phyloP scores from a whole-genome alignment of 805 yeast species.

The Candida ficus region DNA sequence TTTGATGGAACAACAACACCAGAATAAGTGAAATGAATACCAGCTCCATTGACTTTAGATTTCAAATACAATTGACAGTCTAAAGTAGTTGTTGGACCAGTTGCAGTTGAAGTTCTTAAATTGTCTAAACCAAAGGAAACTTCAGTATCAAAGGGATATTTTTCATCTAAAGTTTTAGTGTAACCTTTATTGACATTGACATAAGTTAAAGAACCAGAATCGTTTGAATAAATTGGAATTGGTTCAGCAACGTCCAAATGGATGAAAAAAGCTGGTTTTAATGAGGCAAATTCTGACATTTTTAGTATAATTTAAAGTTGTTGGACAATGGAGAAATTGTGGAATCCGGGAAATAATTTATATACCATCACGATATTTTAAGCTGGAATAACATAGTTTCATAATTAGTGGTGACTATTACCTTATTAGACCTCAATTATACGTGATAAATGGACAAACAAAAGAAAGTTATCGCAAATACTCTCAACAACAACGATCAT shows the following conservation, averaged over 20 bases:
- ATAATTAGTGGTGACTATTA: too few relatives aligned
- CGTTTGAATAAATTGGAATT: slow-evolving; percentile 23
- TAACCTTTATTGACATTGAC: slow-evolving; percentile 33
- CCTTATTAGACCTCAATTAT: too few relatives aligned
- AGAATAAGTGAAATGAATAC: slow-evolving; percentile 38
- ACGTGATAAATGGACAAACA: background rate
- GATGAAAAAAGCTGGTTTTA: slow-evolving; percentile 34
- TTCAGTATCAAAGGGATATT: slow-evolving; percentile 34
- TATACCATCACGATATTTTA: too few relatives aligned
- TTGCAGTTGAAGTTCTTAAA: slow-evolving; percentile 29
- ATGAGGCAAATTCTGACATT: slow-evolving; percentile 7
- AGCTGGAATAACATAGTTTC: too few relatives aligned
- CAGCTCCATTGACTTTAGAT: slow-evolving; percentile 36
- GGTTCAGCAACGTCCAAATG: slow-evolving; percentile 33
- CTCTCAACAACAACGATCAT: slow-evolving; percentile 5
- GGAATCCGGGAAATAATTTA: too few relatives aligned
- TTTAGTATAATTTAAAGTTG: background rate
- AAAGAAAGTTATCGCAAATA: background rate
- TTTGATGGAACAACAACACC: slow-evolving; percentile 43
- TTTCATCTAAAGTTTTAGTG: slow-evolving; percentile 31
- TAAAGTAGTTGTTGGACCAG: slow-evolving; percentile 30
- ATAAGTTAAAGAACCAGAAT: slow-evolving; percentile 22
- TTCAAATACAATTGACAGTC: slow-evolving; percentile 47
- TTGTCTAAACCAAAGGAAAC: slow-evolving; percentile 44
- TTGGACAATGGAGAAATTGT: too few relatives aligned